Conservation (phyloP, 345 rosid genomes). For the Pelargonium nanum region DNA sequence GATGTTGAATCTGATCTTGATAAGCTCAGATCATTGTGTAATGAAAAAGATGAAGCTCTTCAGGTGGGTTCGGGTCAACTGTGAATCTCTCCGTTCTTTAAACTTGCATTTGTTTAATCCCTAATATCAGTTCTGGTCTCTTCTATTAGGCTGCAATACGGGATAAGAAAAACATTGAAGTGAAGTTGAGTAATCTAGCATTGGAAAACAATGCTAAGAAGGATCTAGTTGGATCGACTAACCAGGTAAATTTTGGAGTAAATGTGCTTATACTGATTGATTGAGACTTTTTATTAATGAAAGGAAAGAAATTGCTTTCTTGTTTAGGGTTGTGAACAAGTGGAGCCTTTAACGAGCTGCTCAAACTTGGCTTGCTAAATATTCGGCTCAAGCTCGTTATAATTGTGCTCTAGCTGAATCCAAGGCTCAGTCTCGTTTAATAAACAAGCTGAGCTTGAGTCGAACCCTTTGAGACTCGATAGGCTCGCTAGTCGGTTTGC, state of each 20-base stretch:
- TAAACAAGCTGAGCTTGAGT: too few relatives aligned
- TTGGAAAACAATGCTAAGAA: conserved; percentile 30
- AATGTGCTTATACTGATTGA: background rate
- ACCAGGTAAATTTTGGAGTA: conserved; percentile 36
- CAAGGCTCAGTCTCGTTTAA: too few relatives aligned
- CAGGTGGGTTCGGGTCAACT: conserved; percentile 39
- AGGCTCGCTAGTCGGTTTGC: too few relatives aligned
- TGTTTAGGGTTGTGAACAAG: too few relatives aligned
- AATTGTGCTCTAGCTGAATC: too few relatives aligned
- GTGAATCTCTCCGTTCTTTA: background rate
- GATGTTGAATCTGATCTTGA: conserved; percentile 47
- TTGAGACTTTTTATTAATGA: background rate
- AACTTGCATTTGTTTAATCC: background rate
- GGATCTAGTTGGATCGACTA: conserved; percentile 31
- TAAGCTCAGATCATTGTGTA: conserved; percentile 39
- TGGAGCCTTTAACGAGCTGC: too few relatives aligned
- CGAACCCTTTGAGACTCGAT: too few relatives aligned
- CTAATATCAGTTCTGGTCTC: conserved; percentile 10
- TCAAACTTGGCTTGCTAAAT: too few relatives aligned
- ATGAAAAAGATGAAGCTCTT: conserved; percentile 61
- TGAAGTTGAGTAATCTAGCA: conserved; percentile 32
- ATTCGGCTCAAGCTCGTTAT: too few relatives aligned
- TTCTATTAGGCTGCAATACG: conserved; percentile 37
- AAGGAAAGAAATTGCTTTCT: too few relatives aligned
- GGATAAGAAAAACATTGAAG: conserved; percentile 58